These are phyloP conservation scores for Stagonosporopsis chrysanthemi DNA, from an alignment of 2,329 filamentous ascomycete species.

Conservation along the genomic window DNA sequence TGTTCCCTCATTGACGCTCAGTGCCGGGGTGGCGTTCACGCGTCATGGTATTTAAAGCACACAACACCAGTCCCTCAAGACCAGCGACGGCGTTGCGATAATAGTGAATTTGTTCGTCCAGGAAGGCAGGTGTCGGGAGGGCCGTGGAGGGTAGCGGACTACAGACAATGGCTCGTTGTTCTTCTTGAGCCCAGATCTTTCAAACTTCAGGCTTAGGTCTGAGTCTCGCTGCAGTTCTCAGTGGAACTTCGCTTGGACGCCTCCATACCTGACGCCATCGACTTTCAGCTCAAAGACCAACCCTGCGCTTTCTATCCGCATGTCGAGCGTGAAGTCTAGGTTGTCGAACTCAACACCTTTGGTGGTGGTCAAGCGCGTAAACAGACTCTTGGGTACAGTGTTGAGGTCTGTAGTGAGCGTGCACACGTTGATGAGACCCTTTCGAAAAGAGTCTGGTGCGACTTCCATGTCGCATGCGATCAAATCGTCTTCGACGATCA, in stretches of 20 bases:
- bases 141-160: not conserved
- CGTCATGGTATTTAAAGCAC: not conserved
- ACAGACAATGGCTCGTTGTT: not conserved
- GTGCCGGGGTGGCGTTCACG: not conserved
- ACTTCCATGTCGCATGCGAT: conserved; percentile 77
- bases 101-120: not conserved
- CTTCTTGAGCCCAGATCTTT: not conserved
- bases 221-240: conserved; percentile 43
- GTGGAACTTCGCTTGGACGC: conserved; percentile 80
- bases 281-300: conserved; percentile 81
- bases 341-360: conserved; percentile 83
- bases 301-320: conserved; percentile 81
- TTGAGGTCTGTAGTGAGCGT: conserved; percentile 82
- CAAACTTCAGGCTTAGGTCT: not conserved
- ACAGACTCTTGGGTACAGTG: conserved; percentile 75
- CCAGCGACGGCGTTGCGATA: not conserved
- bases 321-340: conserved; percentile 81
- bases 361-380: conserved; percentile 79
- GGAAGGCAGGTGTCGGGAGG: not conserved
- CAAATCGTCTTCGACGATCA: conserved; percentile 80
- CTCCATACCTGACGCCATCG: conserved; percentile 77
- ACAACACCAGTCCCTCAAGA: not conserved
- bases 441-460: conserved; percentile 62
- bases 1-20: not conserved
- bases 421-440: conserved; percentile 72